Base-by-base conservation (phyloP, 306 rosid genomes). In the Oemleria cerasiformis region DNA sequence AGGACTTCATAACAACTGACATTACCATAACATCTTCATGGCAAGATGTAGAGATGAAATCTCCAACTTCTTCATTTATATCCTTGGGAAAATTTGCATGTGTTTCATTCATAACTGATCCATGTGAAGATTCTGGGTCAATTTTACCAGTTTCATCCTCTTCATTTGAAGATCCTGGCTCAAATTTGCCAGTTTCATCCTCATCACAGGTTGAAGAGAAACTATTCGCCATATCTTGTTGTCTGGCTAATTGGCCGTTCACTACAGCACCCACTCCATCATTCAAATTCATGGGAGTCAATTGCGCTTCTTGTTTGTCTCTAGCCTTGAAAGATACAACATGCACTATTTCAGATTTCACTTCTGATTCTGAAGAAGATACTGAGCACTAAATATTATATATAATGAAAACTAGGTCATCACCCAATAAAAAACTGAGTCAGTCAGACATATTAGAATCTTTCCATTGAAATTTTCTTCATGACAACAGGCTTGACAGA, bases 401-500 rank as follows among this genome's bases (percentile, higher is more conserved):
- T 25, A 51, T 34, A 53, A 30, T 30, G 38, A 58, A 58, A 30
- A 14, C 41, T 36, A 55, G 9, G 36, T 30, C 36, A 30, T 30
- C 36, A 30, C 36, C 36, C 36, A 30, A 30, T 30, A 30, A 30
- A 30, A 30, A 1, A 30, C 30, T 25, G 36, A 30, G 36, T 30
- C 36, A 30, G 49, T 53, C 63, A 53, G 61, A 68, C 19, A 38
- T 23, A 20, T 62, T 60, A 43, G 56, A 64, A 23, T 48, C 51
- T 67, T 63, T 64, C 84, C 87, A 75, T n/a, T 68, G 51, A 40
- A 51, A 64, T 77, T 70, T 51, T 78, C 83, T 63, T 81, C 80
- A 36, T 25, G 47, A 56, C 54, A 71, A 63, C 68, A 73, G 14
- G 71, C 38, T 39, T 43, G 75, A 51, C 75, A 16, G 54, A 42